Base-by-base conservation (phyloP, 257 asterid species). In the Pogostemon cablin region DNA sequence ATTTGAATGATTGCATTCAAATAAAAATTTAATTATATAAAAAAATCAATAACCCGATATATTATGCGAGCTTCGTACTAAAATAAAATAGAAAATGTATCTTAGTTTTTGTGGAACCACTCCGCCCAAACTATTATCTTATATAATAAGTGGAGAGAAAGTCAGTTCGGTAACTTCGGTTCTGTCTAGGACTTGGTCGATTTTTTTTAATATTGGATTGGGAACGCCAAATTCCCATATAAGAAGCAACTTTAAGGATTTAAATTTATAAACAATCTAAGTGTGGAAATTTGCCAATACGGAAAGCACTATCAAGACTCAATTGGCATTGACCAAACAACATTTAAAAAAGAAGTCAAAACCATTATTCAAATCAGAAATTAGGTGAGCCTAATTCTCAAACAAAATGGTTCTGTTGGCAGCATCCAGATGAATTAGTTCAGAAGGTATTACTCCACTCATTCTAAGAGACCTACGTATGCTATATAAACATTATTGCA, bases 331-430 rank as follows among this genome's bases (percentile, higher is more conserved):
- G 75, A 61, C 62, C 44, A 55, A 72, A 9, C 20, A 0, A 39
- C 71, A 60, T 63, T 55, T 9, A 39, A 20, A 20, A 49, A 47
- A 15, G 37, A 49, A 42, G 65, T 60, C 75, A 68, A 68, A 49
- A 65, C 41, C 59, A 68, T 63, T 67, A 78, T 72, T 73, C 77
- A 68, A 71, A n/a, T 76, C 48, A 63, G 69, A 64, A 60, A 73
- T 80, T 80, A 74, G 87, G 90, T 84, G 62, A 59, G 90, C 95
- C 96, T 86, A 86, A 86, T 82, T 73, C 76, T 66, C 72, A 5
- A 62, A 59, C 63, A 73, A 80, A 64, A 67, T 78, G 84, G 86
- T 86, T 73, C 73, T 46, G 90, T 87, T 85, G 68, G 80, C 86
- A 82, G 73, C 69, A 65, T 71, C 59, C 11, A 77, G 42, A 65